phyloP scores from a whole-genome alignment of 164 flowering plant genomes.

The Annona cherimola region DNA sequence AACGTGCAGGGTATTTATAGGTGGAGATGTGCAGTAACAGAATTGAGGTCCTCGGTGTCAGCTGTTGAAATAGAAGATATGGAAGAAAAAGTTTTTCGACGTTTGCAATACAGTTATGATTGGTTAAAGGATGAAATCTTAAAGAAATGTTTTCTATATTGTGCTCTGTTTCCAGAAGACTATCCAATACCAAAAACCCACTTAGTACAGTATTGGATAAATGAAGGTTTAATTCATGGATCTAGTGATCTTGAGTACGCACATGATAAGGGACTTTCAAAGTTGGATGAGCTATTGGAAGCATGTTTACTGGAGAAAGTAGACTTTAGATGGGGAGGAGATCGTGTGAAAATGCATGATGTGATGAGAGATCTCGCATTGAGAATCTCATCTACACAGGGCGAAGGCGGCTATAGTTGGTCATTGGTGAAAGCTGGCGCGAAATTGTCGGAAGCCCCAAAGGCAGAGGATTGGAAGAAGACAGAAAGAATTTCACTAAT shows the following conservation, averaged over 20 bases:
- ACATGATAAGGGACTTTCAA: constrained; percentile 5
- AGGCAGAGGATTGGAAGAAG: constrained; percentile 7
- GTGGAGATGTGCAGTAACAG: constrained; percentile 9
- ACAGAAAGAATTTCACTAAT: constrained; percentile 14
- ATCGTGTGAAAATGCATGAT: constrained; percentile 12
- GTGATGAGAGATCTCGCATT: constrained; percentile 10
- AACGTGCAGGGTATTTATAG: background rate
- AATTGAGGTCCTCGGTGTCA: background rate
- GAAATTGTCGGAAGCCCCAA: constrained; percentile 3
- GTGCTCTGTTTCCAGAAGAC: constrained; percentile 13
- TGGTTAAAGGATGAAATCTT: background rate
- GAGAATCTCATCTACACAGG: constrained; percentile 10
- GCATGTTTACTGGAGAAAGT: constrained; percentile 14
- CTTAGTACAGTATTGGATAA: constrained; percentile 11
- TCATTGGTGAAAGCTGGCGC: constrained; percentile 3
- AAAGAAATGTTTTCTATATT: constrained; percentile 10
- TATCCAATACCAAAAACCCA: background rate
- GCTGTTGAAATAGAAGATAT: constrained; percentile 3
- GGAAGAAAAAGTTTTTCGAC: background rate
- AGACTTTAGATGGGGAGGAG: background rate
- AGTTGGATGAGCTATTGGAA: constrained; percentile 7
- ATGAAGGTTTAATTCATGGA: constrained; percentile 10
- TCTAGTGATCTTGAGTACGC: constrained; percentile 5
- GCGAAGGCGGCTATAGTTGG: background rate
- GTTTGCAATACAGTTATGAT: constrained; percentile 16